These are phyloP conservation scores for Xylariomycetidae sp. DNA, from an alignment of 2,329 filamentous ascomycete species.

Conservation along the genomic window DNA sequence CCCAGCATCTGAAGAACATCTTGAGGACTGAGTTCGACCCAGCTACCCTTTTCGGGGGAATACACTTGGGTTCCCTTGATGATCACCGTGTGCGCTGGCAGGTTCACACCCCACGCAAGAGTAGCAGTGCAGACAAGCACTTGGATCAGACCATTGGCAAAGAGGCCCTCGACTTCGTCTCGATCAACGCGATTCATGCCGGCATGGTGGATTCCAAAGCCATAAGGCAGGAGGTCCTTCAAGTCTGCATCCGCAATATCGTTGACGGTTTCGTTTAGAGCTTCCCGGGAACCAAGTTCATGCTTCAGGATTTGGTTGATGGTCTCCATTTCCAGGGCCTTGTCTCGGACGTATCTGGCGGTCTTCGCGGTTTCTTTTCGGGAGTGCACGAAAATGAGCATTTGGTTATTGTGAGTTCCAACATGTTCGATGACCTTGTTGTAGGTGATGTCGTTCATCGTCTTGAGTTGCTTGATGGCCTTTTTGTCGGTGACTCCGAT, in stretches of 20 bases:
- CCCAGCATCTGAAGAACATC: constrained; percentile 98
- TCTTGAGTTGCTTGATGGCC: constrained; percentile 97
- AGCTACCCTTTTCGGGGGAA: constrained; percentile 96
- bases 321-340: constrained; percentile 92
- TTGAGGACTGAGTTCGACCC: constrained; percentile 95
- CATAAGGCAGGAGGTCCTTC: constrained; percentile 91
- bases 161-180: constrained; percentile 90
- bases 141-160: constrained; percentile 83
- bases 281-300: constrained; percentile 85
- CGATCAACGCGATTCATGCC: constrained; percentile 95
- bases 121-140: constrained; percentile 96
- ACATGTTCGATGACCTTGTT: constrained; percentile 96
- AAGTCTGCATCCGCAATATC: constrained; percentile 79
- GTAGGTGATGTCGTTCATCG: constrained; percentile 99
- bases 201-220: constrained; percentile 96
- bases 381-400: constrained; percentile 98
- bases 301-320: constrained; percentile 92
- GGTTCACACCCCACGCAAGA: constrained; percentile 97
- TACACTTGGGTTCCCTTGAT: constrained; percentile 99
- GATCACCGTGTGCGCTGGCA: constrained; percentile 95
- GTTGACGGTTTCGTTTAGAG: constrained; percentile 77
- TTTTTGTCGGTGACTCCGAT: constrained; percentile 97
- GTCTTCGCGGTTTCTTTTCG: constrained; percentile 98
- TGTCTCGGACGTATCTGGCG: constrained; percentile 90
- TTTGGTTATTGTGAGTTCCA: constrained; percentile 86